These are phyloP conservation scores for Pulicaria dysenterica DNA, from an alignment of 129 eudicot genomes.

Conservation along the genomic window DNA sequence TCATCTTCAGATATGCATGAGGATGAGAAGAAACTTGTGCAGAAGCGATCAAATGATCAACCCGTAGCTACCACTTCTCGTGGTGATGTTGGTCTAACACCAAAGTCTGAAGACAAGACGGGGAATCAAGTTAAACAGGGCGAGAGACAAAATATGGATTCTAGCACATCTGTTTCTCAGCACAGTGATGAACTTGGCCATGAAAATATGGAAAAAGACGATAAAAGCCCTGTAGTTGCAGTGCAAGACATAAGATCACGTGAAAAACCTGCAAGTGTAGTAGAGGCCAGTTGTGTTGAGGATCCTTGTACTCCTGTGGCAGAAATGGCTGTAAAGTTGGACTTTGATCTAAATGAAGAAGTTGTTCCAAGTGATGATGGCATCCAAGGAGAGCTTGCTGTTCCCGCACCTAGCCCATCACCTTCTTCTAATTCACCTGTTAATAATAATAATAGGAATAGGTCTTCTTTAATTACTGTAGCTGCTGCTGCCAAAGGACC, in stretches of 20 bases:
- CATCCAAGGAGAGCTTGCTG: conserved; percentile 51
- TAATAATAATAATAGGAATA: conserved; percentile 24
- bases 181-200: conserved; percentile 5
- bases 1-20: conserved; percentile 39
- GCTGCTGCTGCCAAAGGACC: conserved; percentile 94
- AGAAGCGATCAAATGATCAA: conserved; percentile 21
- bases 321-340: conserved; percentile 48
- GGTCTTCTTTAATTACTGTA: conserved; percentile 69
- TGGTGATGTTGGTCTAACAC: conserved; percentile 24
- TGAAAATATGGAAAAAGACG: conserved; percentile 31
- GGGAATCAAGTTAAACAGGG: too few relatives aligned
- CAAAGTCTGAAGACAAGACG: conserved; percentile 25
- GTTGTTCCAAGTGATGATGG: conserved; percentile 74
- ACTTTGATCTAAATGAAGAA: conserved; percentile 92
- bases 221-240: conserved; percentile 16
- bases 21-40: conserved; percentile 29
- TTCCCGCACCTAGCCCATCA: conserved; percentile 31
- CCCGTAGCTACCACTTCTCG: conserved; percentile 25
- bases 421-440: conserved; percentile 35
- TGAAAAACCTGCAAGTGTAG: conserved; percentile 27
- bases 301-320: conserved; percentile 39
- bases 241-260: conserved; percentile 28
- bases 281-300: conserved; percentile 31
- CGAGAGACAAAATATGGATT: conserved; percentile 24
- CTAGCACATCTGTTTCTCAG: conserved; percentile 25